Percentiles rank a stretch among this genome's conserved stretches.
Evolutionary conservation across 108 stramenopile genomes (phyloP).

Genomic region (Licmophora abbreviata): DNA sequence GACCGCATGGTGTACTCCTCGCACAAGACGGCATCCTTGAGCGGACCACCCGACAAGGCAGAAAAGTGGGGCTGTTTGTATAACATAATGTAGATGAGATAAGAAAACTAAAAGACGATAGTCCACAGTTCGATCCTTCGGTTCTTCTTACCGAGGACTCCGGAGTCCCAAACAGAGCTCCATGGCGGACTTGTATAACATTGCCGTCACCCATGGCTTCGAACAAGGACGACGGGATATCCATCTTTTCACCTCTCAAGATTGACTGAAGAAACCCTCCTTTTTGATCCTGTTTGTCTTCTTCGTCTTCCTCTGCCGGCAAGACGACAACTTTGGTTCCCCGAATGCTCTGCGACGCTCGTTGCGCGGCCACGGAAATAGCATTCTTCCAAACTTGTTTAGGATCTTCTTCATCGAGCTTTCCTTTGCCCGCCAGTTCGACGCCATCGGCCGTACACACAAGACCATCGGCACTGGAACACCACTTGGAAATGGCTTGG

Average conservation of each 20-base stretch:
- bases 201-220: slow-evolving; percentile 20
- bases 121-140: background rate
- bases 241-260: slow-evolving; percentile 21
- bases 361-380: slow-evolving; percentile 45
- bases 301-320: slow-evolving; percentile 23
- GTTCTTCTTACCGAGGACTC: slow-evolving; percentile 50
- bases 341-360: slow-evolving; percentile 24
- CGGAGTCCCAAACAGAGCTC: slow-evolving; percentile 67
- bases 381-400: slow-evolving; percentile 25
- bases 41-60: slow-evolving; percentile 63
- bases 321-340: slow-evolving; percentile 42
- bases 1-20: slow-evolving; percentile 72
- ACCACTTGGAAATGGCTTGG: slow-evolving; percentile 48
- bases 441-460: slow-evolving; percentile 56
- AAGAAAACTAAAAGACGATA: background rate
- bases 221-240: slow-evolving; percentile 35
- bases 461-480: slow-evolving; percentile 29
- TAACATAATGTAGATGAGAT: background rate
- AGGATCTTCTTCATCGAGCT: slow-evolving; percentile 11
- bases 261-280: slow-evolving; percentile 24
- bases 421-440: slow-evolving; percentile 13
- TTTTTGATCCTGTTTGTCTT: slow-evolving; percentile 17
- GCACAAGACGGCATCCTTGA: slow-evolving; percentile 48
- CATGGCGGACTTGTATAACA: slow-evolving; percentile 39
- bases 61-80: slow-evolving; percentile 46